phyloP scores from a whole-genome alignment of 371 early-diverging fungal genomes.

The Mucor velutinosus region DNA sequence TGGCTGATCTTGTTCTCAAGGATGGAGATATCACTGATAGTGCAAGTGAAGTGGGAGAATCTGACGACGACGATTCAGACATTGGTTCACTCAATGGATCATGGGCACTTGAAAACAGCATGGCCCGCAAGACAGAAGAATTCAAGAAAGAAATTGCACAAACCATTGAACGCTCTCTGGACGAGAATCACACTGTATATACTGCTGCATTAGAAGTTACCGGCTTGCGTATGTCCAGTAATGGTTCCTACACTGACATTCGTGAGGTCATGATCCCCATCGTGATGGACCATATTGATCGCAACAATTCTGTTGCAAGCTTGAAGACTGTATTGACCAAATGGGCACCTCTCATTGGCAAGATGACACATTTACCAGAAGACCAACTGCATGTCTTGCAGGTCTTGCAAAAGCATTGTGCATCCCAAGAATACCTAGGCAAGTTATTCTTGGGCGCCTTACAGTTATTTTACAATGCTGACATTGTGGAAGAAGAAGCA shows the following conservation, averaged over 20 bases:
- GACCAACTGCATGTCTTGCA: slow-evolving; percentile 81
- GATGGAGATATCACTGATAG: slow-evolving; percentile 52
- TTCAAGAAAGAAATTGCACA: slow-evolving; percentile 78
- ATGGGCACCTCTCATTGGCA: slow-evolving; percentile 74
- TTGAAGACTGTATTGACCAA: slow-evolving; percentile 54
- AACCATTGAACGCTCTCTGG: slow-evolving; percentile 82
- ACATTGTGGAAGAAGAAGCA: slow-evolving; percentile 85
- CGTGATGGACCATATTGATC: slow-evolving; percentile 62
- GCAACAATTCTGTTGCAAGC: slow-evolving; percentile 37
- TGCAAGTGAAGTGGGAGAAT: slow-evolving; percentile 59
- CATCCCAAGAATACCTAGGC: slow-evolving; percentile 42
- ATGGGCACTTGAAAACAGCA: slow-evolving; percentile 34
- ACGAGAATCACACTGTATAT: slow-evolving; percentile 76
- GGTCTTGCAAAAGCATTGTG: slow-evolving; percentile 62
- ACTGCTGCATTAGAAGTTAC: slow-evolving; percentile 87
- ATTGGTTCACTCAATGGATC: slow-evolving; percentile 38
- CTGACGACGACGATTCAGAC: slow-evolving; percentile 52
- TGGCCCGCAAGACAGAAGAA: slow-evolving; percentile 57
- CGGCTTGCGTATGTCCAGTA: slow-evolving; percentile 87
- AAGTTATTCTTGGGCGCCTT: slow-evolving; percentile 68
- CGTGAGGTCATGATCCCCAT: slow-evolving; percentile 73
- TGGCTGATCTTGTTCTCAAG: slow-evolving; percentile 43
- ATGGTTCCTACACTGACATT: slow-evolving; percentile 81
- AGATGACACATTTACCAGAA: slow-evolving; percentile 68
- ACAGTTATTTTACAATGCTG: slow-evolving; percentile 75